Evolutionary conservation across 805 yeast genomes (phyloP), one percentile per base, ranked within the genome.

Genomic region (Brettanomyces naardenensis): DNA sequence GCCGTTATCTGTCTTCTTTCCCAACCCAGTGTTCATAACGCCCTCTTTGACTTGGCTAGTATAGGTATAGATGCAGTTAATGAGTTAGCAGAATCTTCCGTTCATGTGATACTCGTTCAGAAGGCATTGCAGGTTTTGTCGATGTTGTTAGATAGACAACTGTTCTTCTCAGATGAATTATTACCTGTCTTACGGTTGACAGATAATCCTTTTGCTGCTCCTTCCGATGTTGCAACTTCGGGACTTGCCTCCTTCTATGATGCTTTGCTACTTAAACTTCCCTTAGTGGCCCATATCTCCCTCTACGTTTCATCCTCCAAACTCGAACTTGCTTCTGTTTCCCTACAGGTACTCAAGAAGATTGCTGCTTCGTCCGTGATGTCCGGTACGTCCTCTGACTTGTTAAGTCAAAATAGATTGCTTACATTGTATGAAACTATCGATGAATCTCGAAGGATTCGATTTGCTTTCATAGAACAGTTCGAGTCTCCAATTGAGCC

Each of bases 401-500:
- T 73, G 26, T 59, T 65, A 14, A 68, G 68, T 7, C 73, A 68
- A 37, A 79, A 78, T 44, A 74, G 88, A 45, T 59, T 90, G 11
- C 57, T 89, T 33, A 77, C 86, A 0, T 68, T 84, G 28, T 69
- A 83, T 37, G 82, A 80, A 48, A 80, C 88, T 13, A 74, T 83
- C 23, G 85, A 85, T 46, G 96, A 89, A 47, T 76, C 95, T 0
- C 63, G 71, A 2, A 69, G 89, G 45, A 82, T 90, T 28, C 74
- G 82, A 42, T 74, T 73, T 47, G 76, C 87, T 0, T 78, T 88
- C 42, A 76, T 85, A 30, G 72, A 75, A 29, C 95, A 86, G 50
- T 49, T 81, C 18, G 79, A 73, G 31, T 48, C 74, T 5, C 64
- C 48, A 6, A 64, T 69, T 28, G n/a, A n/a, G n/a, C n/a, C n/a